Conservation (phyloP, 163 green algal species). For the Prototheca wickerhamii region DNA sequence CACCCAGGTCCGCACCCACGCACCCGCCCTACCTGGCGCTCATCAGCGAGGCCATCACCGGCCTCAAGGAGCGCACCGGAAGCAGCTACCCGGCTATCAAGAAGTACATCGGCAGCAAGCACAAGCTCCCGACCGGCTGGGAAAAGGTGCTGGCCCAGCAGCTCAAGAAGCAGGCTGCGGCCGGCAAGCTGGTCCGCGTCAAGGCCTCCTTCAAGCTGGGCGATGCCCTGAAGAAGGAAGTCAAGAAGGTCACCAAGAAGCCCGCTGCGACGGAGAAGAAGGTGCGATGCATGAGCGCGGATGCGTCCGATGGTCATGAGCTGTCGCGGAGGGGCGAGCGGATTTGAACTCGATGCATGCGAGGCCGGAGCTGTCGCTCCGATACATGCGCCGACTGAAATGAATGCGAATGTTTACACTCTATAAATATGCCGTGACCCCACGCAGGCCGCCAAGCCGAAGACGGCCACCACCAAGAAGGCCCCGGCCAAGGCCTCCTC, state of each 20-base stretch:
- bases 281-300: neutral
- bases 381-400: neutral
- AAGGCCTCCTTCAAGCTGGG: constrained; percentile 23
- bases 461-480: constrained; percentile 13
- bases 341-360: neutral
- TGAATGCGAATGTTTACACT: no score
- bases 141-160: constrained; percentile 41
- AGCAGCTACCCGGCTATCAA: constrained; percentile 41
- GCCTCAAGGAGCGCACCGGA: constrained; percentile 57
- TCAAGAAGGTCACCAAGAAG: constrained; percentile 18
- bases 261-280: constrained; percentile 6
- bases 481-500: neutral
- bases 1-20: constrained; percentile 20
- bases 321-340: neutral
- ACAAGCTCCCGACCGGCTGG: constrained; percentile 43
- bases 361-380: no score
- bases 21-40: constrained; percentile 46
- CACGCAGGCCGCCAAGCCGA: constrained; percentile 10
- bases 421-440: no score
- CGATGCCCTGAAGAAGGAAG: constrained; percentile 9
- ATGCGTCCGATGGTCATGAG: neutral
- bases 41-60: constrained; percentile 45
- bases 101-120: constrained; percentile 47
- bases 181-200: constrained; percentile 19
- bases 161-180: constrained; percentile 11